These are phyloP conservation scores for Neckera pumila DNA, from an alignment of 225 moss, liverwort and hornwort genomes.

Conservation along the genomic window DNA sequence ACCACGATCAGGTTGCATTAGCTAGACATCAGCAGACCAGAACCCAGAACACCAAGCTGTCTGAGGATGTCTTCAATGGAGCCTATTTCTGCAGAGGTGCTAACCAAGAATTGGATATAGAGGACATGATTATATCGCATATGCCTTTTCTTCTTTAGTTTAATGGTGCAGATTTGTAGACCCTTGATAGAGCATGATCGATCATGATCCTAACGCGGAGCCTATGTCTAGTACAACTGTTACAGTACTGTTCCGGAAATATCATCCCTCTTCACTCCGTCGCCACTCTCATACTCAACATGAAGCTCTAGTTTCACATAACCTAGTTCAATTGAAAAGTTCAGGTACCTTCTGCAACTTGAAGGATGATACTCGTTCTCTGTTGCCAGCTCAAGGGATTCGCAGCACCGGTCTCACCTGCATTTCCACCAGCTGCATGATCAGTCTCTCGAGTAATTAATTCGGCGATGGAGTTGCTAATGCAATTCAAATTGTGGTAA, in stretches of 20 bases:
- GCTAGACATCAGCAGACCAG: neutral
- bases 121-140: neutral
- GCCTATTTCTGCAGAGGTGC: neutral
- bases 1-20: neutral
- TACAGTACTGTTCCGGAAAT: neutral
- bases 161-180: neutral
- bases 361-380: conserved; percentile 2
- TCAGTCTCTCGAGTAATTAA: neutral
- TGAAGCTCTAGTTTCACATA: neutral
- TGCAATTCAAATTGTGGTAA: neutral
- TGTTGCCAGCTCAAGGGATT: conserved; percentile 8
- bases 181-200: neutral
- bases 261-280: neutral
- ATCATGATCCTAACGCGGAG: neutral
- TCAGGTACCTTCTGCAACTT: conserved; percentile 13
- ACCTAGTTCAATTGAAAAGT: neutral
- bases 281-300: neutral
- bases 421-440: neutral
- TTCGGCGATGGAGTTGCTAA: neutral
- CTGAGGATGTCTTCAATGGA: neutral
- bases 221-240: neutral
- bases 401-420: neutral
- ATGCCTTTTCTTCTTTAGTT: neutral
- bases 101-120: neutral
- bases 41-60: neutral